A percentile compares a stretch with the other conserved stretches of the same genome.
Conservation (phyloP, 176 grass and related monocot species). For the Dendrocalamus sinicus region DNA sequence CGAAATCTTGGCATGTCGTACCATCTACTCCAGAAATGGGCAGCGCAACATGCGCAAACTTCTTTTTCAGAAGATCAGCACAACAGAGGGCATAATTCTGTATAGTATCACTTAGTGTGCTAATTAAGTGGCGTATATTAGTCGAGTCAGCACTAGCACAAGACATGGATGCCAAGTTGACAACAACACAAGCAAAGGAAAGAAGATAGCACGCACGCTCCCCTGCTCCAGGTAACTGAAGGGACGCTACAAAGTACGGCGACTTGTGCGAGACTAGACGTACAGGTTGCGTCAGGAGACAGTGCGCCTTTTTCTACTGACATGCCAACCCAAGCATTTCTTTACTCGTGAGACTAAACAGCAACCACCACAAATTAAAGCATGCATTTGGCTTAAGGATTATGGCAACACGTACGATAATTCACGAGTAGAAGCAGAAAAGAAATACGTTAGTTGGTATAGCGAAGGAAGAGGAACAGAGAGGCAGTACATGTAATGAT, state of each 20-base stretch:
- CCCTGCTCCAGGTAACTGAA: neutral
- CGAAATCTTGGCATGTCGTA: neutral
- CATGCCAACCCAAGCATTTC: neutral
- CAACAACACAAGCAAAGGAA: neutral
- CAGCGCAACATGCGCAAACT: neutral
- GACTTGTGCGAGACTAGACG: neutral
- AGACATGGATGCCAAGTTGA: neutral
- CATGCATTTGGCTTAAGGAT: neutral
- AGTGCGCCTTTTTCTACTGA: neutral
- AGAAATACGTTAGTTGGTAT: neutral
- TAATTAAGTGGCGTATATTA: neutral
- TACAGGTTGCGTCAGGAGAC: neutral
- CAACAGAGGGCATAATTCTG: neutral
- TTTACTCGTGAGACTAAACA: neutral
- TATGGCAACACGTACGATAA: neutral
- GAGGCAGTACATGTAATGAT: constrained; percentile 25
- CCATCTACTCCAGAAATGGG: constrained; percentile 31
- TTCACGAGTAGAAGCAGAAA: neutral
- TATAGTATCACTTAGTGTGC: neutral
- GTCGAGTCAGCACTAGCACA: neutral
- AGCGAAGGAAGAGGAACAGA: neutral
- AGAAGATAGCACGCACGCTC: neutral
- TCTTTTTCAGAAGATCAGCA: neutral
- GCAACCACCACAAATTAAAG: neutral
- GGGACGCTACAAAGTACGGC: neutral